phyloP scores from a whole-genome alignment of 1,139 yeast genomes.

The Lodderomyces margitis region DNA sequence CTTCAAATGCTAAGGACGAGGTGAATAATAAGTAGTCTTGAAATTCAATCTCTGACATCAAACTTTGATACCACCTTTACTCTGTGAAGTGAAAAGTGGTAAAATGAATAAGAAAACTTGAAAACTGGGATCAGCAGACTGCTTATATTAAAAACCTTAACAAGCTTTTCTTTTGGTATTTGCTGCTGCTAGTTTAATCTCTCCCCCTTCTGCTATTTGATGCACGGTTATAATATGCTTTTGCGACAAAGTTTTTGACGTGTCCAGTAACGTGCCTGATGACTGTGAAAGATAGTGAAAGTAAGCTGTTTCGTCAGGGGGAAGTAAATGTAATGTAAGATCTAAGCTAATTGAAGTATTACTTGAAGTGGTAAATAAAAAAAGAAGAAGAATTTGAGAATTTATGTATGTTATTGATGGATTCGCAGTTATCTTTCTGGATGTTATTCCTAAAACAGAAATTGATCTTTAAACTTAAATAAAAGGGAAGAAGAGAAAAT shows the following conservation, averaged over 20 bases:
- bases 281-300: too few species aligned
- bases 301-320: too few species aligned
- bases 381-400: too few species aligned
- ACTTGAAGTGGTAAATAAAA: neutral
- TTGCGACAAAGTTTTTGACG: neutral
- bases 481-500: too few species aligned
- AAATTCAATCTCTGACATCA: slow-evolving; percentile 6
- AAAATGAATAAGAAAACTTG: neutral
- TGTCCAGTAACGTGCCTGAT: neutral
- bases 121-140: neutral
- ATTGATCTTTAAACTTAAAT: neutral
- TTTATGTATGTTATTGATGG: too few species aligned
- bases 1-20: neutral
- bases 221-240: neutral
- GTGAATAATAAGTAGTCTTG: slow-evolving; percentile 13
- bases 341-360: too few species aligned
- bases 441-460: neutral
- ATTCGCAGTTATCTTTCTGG: too few species aligned
- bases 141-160: neutral
- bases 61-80: neutral
- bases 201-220: neutral
- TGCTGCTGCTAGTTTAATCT: neutral
- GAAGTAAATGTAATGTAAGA: too few species aligned
- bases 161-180: neutral
- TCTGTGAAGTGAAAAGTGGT: neutral